Base-by-base conservation (phyloP, 1,284 basidiomycete species). In the Leccinum pseudoinsigne region DNA sequence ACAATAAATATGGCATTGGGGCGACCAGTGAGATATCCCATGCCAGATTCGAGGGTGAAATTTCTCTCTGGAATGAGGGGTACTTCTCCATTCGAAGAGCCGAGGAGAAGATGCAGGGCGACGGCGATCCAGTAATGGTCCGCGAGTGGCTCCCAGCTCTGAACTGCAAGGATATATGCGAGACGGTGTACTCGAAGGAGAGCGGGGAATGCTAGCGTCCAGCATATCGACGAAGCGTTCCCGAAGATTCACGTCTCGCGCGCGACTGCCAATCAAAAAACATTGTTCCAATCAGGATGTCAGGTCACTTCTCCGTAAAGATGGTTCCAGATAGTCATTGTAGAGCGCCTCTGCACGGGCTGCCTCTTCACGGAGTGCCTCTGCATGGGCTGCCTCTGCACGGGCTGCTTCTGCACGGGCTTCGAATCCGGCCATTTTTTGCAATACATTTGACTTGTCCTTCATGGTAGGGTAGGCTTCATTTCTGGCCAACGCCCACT, bases 61-160 rank as follows among this genome's bases (percentile, higher is more conserved):
- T 76, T 75, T 51, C 74, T 74, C 68, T 58, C 77, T 62, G 74
- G 74, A 65, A 77, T 64, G 42, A 82, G 69, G 7, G 78, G 73
- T 42, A 84, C 76, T 59, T 94, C 89, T 11, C 79, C 78, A 69
- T 97, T 92, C n/a, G 89, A 83, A 12, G 92, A 85, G 18, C 95
- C 94, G 11, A 99, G 85, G 21, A 98, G 79, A 28, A 99, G 86
- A 72, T 97, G 93, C 28, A 98, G 81, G 38, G 95, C 94, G 54
- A 98, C 86, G 68, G 93, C 91, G 55, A 97, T 92, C 97, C 97
- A 99, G 74, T 98, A 96, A 64, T 93, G 88, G 68, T 98, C 95
- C 2, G 93, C 89, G 18, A 99, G 78, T 10, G 90, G 87, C 68
- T 99, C 97, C 97, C 98, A 99, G 74, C 85, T 97, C 78, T 99